phyloP scores from a whole-genome alignment of 2,329 filamentous ascomycete species.

The Fusarium sp. region DNA sequence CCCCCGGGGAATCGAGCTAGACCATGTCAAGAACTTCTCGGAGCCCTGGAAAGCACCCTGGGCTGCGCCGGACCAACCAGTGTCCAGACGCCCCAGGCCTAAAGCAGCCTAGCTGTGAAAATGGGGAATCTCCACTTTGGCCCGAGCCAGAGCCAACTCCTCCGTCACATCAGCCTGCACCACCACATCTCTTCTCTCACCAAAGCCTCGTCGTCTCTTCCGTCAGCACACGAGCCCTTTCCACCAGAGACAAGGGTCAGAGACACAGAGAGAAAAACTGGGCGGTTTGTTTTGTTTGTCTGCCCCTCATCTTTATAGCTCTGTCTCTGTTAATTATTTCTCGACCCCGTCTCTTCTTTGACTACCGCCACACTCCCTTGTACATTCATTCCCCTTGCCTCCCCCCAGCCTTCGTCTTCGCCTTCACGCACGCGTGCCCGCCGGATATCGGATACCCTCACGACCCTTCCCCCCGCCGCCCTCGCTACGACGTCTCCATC shows the following conservation, averaged over 20 bases:
- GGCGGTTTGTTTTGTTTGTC: constrained; percentile 5
- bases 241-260: neutral
- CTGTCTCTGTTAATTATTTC: constrained; percentile 9
- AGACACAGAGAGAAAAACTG: constrained; percentile 14
- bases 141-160: constrained; percentile 35
- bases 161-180: constrained; percentile 43
- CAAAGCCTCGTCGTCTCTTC: constrained; percentile 40
- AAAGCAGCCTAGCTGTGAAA: neutral
- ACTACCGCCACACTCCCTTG: constrained; percentile 30
- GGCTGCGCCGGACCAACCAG: constrained; percentile 10
- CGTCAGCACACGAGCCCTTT: constrained; percentile 30
- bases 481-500: constrained; percentile 23
- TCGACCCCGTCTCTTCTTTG: neutral
- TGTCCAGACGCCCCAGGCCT: neutral
- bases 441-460: constrained; percentile 4
- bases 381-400: constrained; percentile 34
- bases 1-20: constrained; percentile 9
- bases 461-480: constrained; percentile 22
- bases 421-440: constrained; percentile 28
- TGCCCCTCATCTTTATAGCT: neutral
- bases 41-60: constrained; percentile 7
- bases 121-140: constrained; percentile 28
- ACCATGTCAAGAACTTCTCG: constrained; percentile 14
- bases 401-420: constrained; percentile 1
- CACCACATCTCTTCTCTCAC: constrained; percentile 38